Evolutionary conservation across 2,329 filamentous ascomycete genomes (phyloP), one percentile per base, ranked within the genome.

Genomic region (Periconia sp.): DNA sequence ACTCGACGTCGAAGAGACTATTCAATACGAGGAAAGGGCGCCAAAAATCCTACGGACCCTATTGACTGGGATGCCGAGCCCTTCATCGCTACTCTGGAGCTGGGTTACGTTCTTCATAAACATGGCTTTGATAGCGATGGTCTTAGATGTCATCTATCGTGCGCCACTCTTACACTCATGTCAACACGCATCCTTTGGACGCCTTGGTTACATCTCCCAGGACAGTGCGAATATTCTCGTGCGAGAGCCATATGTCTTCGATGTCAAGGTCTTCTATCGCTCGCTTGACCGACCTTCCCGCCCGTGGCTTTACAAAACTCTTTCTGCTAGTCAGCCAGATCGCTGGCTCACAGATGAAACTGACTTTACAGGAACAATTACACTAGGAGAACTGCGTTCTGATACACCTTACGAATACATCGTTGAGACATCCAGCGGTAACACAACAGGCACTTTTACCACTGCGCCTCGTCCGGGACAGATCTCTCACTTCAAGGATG

Each of bases 201-300:
- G 94, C 7, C 76, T 96, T 12, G 94, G 94, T 18, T 92, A 92
- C 66, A 86, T 97, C 19, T 95, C 91, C 4, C 81, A 88, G 13
- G 82, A 78, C 0, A 86, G 86, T 42, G 94, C 91, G 16, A 91
- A 84, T 48, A 79, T 99, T 26, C 74, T 99, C 19, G 78, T 99
- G 33, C 83, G 94, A 43, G 94, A 97, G 68, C 90, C 94, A 1
- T 82, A 95, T 55, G 77, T 82, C 37, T 66, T 79, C 23, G 84
- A 87, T 57, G 80, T 95, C 64, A 80, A 50, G 36, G 58, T 65
- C 11, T 48, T 58, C 13, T 70, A 68, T 37, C 59, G 66, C 8
- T 60, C 63, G 0, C 50, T 67, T 16, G 59, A 66, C 24, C 51
- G 60, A 5, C 36, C 43, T 3, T 39, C 52, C 36, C 56, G 58